Conservation (phyloP, 2,329 filamentous ascomycete genomes). For the Calonectria hongkongensis region DNA sequence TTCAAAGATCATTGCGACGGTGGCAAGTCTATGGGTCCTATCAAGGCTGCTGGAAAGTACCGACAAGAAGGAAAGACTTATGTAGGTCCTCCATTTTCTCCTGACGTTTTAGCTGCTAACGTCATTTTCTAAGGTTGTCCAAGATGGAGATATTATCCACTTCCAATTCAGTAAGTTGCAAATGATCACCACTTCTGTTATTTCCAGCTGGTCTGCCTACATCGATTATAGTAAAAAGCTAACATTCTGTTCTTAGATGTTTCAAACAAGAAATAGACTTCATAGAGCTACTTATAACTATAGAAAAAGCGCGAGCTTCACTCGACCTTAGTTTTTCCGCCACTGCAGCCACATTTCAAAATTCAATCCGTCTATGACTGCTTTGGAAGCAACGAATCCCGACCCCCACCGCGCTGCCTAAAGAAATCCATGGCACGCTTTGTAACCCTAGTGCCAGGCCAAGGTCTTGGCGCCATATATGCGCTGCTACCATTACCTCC, state of each 20-base stretch:
- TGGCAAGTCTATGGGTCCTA: slow-evolving; percentile 65
- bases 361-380: no score
- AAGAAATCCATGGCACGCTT: no score
- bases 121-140: slow-evolving; percentile 57
- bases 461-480: no score
- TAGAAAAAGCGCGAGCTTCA: no score
- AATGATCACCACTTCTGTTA: neutral
- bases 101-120: slow-evolving; percentile 44
- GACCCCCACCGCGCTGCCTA: no score
- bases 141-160: slow-evolving; percentile 66
- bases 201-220: neutral
- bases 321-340: no score
- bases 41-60: slow-evolving; percentile 67
- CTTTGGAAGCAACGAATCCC: no score
- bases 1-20: slow-evolving; percentile 66
- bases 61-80: slow-evolving; percentile 67
- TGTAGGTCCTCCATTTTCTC: slow-evolving; percentile 50
- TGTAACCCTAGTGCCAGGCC: no score
- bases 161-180: slow-evolving; percentile 65
- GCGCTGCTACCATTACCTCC: no score
- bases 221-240: slow-evolving; percentile 26
- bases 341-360: no score
- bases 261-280: slow-evolving; percentile 50
- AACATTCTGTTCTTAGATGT: slow-evolving; percentile 42
- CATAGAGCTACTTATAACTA: no score